These are phyloP conservation scores for Hypholoma fasciculare DNA, from an alignment of 768 basidiomycete genomes.

Conservation along the genomic window DNA sequence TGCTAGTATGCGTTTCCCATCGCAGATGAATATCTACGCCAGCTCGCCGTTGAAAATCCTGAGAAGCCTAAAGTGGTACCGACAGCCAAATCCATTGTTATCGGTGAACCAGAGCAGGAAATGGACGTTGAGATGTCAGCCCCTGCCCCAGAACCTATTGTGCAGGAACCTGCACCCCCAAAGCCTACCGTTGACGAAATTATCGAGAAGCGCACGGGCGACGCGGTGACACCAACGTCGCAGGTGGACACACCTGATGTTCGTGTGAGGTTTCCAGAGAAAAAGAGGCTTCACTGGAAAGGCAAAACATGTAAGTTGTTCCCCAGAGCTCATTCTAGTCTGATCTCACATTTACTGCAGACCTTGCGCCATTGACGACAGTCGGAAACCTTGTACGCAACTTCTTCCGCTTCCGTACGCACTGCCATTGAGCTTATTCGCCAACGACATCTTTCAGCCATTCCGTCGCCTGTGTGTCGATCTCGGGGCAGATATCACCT, in stretches of 20 bases:
- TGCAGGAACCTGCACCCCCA: background rate
- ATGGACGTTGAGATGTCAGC: constrained; percentile 18
- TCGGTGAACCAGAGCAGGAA: constrained; percentile 42
- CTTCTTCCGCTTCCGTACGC: background rate
- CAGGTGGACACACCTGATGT: constrained; percentile 68
- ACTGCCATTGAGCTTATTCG: background rate
- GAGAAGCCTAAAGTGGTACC: constrained; percentile 25
- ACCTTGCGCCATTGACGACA: constrained; percentile 78
- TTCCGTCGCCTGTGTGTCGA: constrained; percentile 88
- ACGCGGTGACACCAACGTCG: constrained; percentile 17
- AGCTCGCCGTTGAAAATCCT: constrained; percentile 40
- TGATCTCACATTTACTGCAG: constrained; percentile 14
- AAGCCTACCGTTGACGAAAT: constrained; percentile 19
- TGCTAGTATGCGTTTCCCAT: constrained; percentile 66
- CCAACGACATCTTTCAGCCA: constrained; percentile 49
- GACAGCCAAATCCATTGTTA: constrained; percentile 25
- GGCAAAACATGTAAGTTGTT: constrained; percentile 75
- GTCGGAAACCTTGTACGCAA: constrained; percentile 85
- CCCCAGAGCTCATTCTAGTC: background rate
- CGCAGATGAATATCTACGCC: constrained; percentile 59
- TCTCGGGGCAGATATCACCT: constrained; percentile 92
- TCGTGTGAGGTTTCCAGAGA: constrained; percentile 72
- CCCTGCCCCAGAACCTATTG: background rate
- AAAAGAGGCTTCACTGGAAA: constrained; percentile 82
- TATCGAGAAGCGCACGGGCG: constrained; percentile 36